These are phyloP conservation scores for Podila verticillata DNA, from an alignment of 192 early-diverging fungal species.

Conservation along the genomic window DNA sequence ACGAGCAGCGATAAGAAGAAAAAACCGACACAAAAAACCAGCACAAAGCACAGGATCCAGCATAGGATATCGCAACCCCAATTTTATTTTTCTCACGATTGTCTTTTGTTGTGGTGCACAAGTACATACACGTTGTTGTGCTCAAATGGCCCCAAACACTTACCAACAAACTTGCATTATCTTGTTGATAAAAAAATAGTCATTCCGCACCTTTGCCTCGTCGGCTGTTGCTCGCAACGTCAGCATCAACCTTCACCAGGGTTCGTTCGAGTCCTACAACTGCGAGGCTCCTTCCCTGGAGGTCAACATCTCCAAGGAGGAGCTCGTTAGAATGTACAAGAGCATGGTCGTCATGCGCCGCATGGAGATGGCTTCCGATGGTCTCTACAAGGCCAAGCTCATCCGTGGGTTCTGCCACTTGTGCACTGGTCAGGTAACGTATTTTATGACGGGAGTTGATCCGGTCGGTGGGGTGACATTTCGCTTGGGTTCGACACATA, in stretches of 20 bases:
- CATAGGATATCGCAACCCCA: not conserved
- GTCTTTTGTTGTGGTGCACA: not conserved
- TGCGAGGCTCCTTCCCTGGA: conserved; percentile 74
- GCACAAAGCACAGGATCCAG: not conserved
- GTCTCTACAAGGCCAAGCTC: conserved; percentile 95
- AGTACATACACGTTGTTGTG: conserved; percentile 1
- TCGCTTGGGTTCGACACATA: no score
- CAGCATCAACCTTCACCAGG: conserved; percentile 68
- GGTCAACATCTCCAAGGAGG: conserved; percentile 72
- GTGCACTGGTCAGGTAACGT: conserved; percentile 91
- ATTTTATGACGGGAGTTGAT: not conserved
- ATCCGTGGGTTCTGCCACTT: conserved; percentile 99
- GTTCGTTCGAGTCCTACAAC: conserved; percentile 86
- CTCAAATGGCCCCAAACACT: conserved; percentile 2
- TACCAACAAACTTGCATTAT: conserved; percentile 1
- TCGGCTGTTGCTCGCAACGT: conserved; percentile 66
- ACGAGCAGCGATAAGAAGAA: no score
- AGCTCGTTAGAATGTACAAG: conserved; percentile 85
- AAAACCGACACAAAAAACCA: not conserved
- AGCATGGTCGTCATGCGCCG: conserved; percentile 90
- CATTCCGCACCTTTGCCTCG: conserved; percentile 48
- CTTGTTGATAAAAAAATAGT: conserved; percentile 9
- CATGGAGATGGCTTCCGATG: conserved; percentile 93
- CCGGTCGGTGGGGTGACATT: no score
- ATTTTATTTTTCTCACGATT: conserved; percentile 7